Conservation (phyloP, 2,329 filamentous ascomycete genomes). For the Aureobasidium sp. region DNA sequence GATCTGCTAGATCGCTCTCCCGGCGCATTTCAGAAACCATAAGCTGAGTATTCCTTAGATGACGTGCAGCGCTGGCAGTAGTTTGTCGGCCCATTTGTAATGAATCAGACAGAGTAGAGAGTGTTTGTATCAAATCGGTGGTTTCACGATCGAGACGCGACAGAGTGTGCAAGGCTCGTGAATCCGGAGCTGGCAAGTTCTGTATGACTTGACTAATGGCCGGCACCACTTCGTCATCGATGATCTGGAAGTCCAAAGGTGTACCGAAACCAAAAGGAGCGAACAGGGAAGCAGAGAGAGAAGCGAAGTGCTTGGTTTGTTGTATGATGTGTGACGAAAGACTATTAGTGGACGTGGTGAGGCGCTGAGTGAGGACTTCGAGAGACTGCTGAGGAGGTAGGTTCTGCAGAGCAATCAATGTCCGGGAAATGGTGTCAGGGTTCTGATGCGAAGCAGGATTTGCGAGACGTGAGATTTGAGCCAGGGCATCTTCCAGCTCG, state of each 20-base stretch:
- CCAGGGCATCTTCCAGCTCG: conserved; percentile 31
- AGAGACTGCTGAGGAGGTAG: conserved; percentile 29
- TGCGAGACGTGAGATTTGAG: conserved; percentile 28
- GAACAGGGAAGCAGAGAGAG: conserved; percentile 62
- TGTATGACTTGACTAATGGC: conserved; percentile 59
- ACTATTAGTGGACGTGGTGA: conserved; percentile 31
- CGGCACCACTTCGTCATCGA: conserved; percentile 59
- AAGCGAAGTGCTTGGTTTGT: conserved; percentile 69
- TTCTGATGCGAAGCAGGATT: conserved; percentile 22
- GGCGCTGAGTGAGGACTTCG: conserved; percentile 28
- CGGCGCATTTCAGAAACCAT: conserved; percentile 76
- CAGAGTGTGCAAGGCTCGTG: conserved; percentile 59
- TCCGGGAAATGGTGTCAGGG: conserved; percentile 29
- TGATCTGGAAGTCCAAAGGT: conserved; percentile 56
- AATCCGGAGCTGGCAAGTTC: conserved; percentile 59
- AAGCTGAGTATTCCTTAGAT: conserved; percentile 74
- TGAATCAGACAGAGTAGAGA: conserved; percentile 82
- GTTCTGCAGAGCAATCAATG: conserved; percentile 28
- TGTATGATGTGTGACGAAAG: conserved; percentile 66
- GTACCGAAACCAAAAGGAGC: conserved; percentile 60
- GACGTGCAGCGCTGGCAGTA: conserved; percentile 70
- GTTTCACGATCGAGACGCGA: conserved; percentile 61
- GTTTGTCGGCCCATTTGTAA: conserved; percentile 91
- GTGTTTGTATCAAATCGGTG: conserved; percentile 65
- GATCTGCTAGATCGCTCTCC: conserved; percentile 75